Evolutionary conservation across 805 yeast species (phyloP), one percentile per base, ranked within the genome.

Genomic region (Yueomyces sinensis): DNA sequence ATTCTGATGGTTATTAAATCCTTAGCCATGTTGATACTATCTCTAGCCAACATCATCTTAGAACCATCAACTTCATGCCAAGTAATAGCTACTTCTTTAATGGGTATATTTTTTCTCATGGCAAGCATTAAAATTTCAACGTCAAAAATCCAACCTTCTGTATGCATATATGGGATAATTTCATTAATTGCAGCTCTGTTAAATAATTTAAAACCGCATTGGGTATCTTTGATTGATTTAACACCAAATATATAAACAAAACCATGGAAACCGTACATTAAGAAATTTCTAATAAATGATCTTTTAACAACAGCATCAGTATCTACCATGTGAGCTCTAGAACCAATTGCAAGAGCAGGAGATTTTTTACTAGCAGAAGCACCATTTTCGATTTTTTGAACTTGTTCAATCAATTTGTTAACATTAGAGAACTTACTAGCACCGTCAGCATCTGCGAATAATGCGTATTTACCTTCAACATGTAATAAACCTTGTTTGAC

Each of bases 41-140:
- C 98, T 43, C 81, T 68, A 7, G 96, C 95, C 39, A 91, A 66
- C 49, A 79, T 95, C 58, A 91, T 80, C 58, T 91, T 91, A 30
- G 94, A 82, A 0, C 98, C 98, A 46, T 72, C 93, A 31, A 91
- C 91, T 58, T 91, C 98, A 58, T 86, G 95, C 98, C 98, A 91
- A 40, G 80, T 80, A 28, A 91, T 83, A 9, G 95, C 75, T 15
- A 87, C 72, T 61, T 91, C 98, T 34, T 59, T 62, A 32, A 87
- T 66, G 3, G 70, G 66, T 28, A 89, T 75, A 0, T 58, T 46
- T 53, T 83, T 83, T 41, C 82, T 65, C 44, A 74, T 71, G 1
- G 87, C 95, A 39, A 91, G 62, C 35, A 91, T 71, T 44, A 91
- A 64, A 13, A 89, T 72, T 61, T 91, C 98, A 23, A 91, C 96